These are phyloP conservation scores for Penicillium macrosclerotiorum DNA, from an alignment of 495 filamentous ascomycete genomes.

Conservation along the genomic window DNA sequence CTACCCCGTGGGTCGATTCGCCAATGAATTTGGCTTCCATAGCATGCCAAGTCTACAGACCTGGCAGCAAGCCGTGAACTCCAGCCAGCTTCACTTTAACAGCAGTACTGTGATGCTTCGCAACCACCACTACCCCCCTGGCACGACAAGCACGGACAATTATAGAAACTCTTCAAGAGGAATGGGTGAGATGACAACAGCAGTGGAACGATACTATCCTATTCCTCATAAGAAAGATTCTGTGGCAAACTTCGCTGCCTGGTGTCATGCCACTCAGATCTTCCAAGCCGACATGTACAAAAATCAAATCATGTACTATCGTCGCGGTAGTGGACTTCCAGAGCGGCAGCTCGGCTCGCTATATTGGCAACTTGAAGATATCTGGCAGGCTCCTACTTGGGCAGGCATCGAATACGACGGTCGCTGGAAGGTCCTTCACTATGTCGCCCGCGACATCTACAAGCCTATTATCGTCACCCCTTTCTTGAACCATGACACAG, in stretches of 20 bases:
- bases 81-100: conserved; percentile 57
- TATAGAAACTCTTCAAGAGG: conserved; percentile 40
- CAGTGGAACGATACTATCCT: conserved; percentile 60
- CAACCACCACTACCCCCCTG: conserved; percentile 64
- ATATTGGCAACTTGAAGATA: conserved; percentile 71
- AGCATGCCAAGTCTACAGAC: conserved; percentile 64
- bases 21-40: conserved; percentile 66
- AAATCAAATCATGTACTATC: conserved; percentile 64
- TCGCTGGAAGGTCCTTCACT: conserved; percentile 65
- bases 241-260: conserved; percentile 65
- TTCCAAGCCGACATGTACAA: conserved; percentile 69
- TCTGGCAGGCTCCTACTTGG: conserved; percentile 70
- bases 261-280: conserved; percentile 65
- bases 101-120: conserved; percentile 57
- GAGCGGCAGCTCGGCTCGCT: conserved; percentile 61
- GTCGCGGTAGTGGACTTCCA: conserved; percentile 57
- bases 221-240: conserved; percentile 55
- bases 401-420: conserved; percentile 63
- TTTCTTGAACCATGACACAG: conserved; percentile 56
- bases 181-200: conserved; percentile 64
- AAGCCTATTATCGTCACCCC: conserved; percentile 59
- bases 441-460: conserved; percentile 60
- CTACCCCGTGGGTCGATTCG: conserved; percentile 64
- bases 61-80: conserved; percentile 55
- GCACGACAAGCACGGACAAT: conserved; percentile 40